Evolutionary conservation across 257 asterid species (phyloP), one percentile per base, ranked within the genome.

Genomic region (Ocimum tenuiflorum): DNA sequence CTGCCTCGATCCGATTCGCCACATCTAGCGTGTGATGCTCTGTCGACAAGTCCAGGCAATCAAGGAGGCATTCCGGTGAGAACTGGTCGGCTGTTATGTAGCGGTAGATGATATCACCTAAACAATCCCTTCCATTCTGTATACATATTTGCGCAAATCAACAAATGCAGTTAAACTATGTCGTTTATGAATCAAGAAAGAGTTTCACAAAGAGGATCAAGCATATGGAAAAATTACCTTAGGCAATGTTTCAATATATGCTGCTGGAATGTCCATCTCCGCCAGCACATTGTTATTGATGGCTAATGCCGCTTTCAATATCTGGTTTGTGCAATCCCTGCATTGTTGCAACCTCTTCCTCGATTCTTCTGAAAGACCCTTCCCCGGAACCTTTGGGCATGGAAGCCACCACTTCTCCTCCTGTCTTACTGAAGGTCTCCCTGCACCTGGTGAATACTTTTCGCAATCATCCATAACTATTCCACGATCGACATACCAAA

Each of bases 401-500:
- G 99, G 99, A 53, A 94, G 94, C 99, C 99, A 94, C 99, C 99
- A 94, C 79, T 94, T 94, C 73, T 90, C 99, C 71, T 94, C 99
- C 82, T 90, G 95, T 76, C 97, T 82, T 67, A 88, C 82, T 0
- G 97, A 94, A 48, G 96, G 95, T 83, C 96, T 88, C 72, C 95
- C 95, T 6, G 63, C 67, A 17, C 76, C 80, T 0, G 88, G 27
- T 1, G 86, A 49, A 62, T 65, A 84, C 71, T 76, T 73, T 53
- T 83, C 83, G 6, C 73, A 63, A 19, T 78, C 87, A 38, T 81
- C 95, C 56, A 85, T 65, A 63, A 85, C 77, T 18, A 90, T 80
- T 58, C 96, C 99, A 1, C 96, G 83, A 57, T 94, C 97, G 41
- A 86, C 96, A 66, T 94, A 90, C 89, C 92, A 86, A 82, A 94